Base-by-base conservation (phyloP, 352 stramenopile genomes). In the Pythium periplocum region DNA sequence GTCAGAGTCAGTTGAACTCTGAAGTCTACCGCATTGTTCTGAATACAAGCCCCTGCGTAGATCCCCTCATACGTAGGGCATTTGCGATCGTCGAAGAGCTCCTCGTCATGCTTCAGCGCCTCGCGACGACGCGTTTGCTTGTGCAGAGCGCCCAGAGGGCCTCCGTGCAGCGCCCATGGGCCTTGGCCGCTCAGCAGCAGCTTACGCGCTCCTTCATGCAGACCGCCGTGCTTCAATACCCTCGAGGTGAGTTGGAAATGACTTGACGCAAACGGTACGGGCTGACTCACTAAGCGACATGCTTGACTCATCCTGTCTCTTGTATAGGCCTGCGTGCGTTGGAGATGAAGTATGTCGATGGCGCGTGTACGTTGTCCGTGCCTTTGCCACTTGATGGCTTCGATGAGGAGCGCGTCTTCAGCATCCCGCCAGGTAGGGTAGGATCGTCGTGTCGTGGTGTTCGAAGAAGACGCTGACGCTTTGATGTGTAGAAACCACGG, bases 341-440 rank as follows among this genome's bases (percentile, higher is more conserved):
- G 6, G 83, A 90, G 63, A 77, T 93, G 47, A 88, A 87, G 64
- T 93, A 93, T 48, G 73, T 79, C 51, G 78, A 93, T 48, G 83
- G 78, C 35, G 77, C 73, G 35, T 90, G 83, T 51, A 87, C 78
- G 17, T 55, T 93, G 36, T 79, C 83, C 39, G 71, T 93, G 48
- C 83, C 83, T 6, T 57, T 93, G 33, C 81, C 81, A n/a, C 71
- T 91, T n/a, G 83, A 56, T 34, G 81, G 78, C 9, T 88, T 87
- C 50, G 82, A 90, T 48, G 79, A 89, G 54, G 75, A 90, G 66
- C 71, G 82, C 12, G 82, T 89, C 30, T 90, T 90, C 59, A 89
- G 70, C 51, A 80, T 91, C 38, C 75, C 77, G 8, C 75, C 74
- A 43, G 79, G 75, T 86, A 31, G 33, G 8, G 17, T 26, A 26